Conservation (phyloP, 2,329 filamentous ascomycete genomes). For the Calonectria leucothoes region DNA sequence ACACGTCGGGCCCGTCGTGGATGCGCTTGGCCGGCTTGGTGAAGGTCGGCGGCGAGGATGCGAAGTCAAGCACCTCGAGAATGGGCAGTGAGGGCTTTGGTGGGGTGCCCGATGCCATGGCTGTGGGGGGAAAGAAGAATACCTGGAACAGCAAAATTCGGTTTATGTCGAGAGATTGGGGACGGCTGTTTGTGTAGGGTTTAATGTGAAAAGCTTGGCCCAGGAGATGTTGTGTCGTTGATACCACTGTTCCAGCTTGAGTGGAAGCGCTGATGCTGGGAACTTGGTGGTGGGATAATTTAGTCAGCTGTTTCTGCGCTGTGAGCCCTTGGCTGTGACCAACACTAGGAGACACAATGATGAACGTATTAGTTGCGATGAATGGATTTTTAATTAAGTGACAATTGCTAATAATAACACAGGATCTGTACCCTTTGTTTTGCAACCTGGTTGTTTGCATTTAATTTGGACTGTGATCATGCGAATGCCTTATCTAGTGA, state of each 20-base stretch:
- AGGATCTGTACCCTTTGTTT: no score
- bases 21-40: slow-evolving; percentile 81
- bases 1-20: slow-evolving; percentile 84
- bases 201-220: background rate
- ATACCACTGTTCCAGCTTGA: background rate
- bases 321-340: background rate
- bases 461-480: background rate
- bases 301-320: slow-evolving; percentile 18
- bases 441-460: no score
- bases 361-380: background rate
- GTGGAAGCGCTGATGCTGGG: background rate
- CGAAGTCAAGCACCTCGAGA: slow-evolving; percentile 62
- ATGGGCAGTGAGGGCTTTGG: slow-evolving; percentile 40
- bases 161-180: background rate
- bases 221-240: background rate
- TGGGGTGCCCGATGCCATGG: slow-evolving; percentile 37
- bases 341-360: background rate
- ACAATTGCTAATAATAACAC: no score
- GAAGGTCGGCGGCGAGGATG: slow-evolving; percentile 66
- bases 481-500: background rate
- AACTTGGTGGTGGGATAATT: slow-evolving; percentile 11
- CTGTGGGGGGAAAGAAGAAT: background rate
- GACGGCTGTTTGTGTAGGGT: background rate
- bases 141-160: background rate
- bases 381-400: background rate